Evolutionary conservation across 805 yeast genomes (phyloP).

Genomic region (Wickerhamiella nectarea): DNA sequence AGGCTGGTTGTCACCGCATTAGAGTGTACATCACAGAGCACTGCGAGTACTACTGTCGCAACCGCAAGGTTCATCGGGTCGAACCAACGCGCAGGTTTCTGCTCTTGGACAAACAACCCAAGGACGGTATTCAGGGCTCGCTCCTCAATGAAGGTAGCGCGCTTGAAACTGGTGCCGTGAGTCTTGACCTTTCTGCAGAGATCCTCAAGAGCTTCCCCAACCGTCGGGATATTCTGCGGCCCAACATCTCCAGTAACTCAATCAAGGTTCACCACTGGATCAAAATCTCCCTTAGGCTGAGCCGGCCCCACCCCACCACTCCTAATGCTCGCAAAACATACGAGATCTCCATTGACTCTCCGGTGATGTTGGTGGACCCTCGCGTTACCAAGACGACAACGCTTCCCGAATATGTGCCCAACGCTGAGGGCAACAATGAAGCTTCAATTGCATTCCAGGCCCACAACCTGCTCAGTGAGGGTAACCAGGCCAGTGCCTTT

Average conservation of each 20-base stretch:
- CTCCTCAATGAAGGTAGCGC: slow-evolving; percentile 15
- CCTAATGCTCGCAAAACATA: slow-evolving; percentile 65
- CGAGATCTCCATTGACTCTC: slow-evolving; percentile 90
- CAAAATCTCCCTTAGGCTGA: slow-evolving; percentile 70
- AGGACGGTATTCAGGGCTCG: slow-evolving; percentile 22
- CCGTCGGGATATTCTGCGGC: slow-evolving; percentile 47
- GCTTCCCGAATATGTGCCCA: slow-evolving; percentile 27
- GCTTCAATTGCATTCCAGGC: slow-evolving; percentile 16
- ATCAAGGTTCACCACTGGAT: slow-evolving; percentile 94
- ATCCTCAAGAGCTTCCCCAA: slow-evolving; percentile 58
- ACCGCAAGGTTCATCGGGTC: slow-evolving; percentile 77
- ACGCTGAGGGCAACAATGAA: slow-evolving; percentile 18
- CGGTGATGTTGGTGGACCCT: slow-evolving; percentile 68
- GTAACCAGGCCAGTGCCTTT: slow-evolving; percentile 38
- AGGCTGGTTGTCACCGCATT: slow-evolving; percentile 73
- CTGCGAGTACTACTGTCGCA: slow-evolving; percentile 75
- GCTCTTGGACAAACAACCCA: slow-evolving; percentile 50
- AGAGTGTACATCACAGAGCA: slow-evolving; percentile 79
- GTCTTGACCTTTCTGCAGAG: slow-evolving; percentile 73
- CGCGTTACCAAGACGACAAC: slow-evolving; percentile 31
- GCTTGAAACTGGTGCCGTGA: slow-evolving; percentile 35
- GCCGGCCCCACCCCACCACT: slow-evolving; percentile 41
- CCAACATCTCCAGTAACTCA: slow-evolving; percentile 67
- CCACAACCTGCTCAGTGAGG: slow-evolving; percentile 3
- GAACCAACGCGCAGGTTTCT: slow-evolving; percentile 79